Base-by-base conservation (phyloP, 768 basidiomycete genomes). In the Lentinula sp. region DNA sequence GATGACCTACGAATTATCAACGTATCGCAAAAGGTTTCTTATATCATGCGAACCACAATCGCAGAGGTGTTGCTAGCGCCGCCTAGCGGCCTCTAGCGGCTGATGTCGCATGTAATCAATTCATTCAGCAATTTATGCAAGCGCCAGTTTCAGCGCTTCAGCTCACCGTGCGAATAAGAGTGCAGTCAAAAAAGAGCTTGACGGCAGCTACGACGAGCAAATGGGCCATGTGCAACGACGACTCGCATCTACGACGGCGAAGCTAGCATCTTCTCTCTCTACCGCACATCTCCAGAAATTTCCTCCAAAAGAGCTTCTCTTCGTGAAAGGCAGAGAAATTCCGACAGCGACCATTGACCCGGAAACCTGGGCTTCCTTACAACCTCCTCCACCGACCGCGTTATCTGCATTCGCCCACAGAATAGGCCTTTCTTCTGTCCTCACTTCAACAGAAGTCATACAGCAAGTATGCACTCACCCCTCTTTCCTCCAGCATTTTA, bases 391-490 rank as follows among this genome's bases (percentile, higher is more conserved):
- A 0, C 77, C 82, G 0, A 81, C 90, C 6, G 85, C 91, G 4
- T 80, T 94, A 65, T 76, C 83, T 50, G 89, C 92, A 1, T 88
- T 94, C 65, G 80, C 87, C 1, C 86, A 93, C 66, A 81, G 92
- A 64, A 81, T 90, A 69, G 90, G 91, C 37, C 84, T 93, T 2
- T 79, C 80, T 0, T 77, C 81, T 1, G 76, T 87, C n/a, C 67
- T 87, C 28, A 65, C 76, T 1, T 77, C 81, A 3, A 68, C 82
- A 5, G 84, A 87, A 46, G 66, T 81, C 18, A 74, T 91, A 50
- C 81, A 84, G 65, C 89, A 89, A 69, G 86, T 85, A 18, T 91
- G 90, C 78, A 94, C 91, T 2, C 92, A 93, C 70, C 79, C 84
- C 18, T 91, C 90, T 4, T 85, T 88, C 65, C 67, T 84, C 55